phyloP scores from a whole-genome alignment of 176 grass and related monocot species.

The Tuctoria greenei region DNA sequence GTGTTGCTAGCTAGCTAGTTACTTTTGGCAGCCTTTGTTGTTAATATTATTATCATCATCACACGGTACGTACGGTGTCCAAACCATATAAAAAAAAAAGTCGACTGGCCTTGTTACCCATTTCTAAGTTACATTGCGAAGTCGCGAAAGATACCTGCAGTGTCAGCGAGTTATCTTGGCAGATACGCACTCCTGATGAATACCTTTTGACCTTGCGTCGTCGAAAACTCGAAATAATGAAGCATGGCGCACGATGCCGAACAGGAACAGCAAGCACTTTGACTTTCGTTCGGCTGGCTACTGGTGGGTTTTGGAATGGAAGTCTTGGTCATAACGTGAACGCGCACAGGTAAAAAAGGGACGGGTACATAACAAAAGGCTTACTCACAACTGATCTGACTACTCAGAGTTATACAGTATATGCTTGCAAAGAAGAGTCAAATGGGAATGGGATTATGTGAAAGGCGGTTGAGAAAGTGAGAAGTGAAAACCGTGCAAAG shows the following conservation, averaged over 20 bases:
- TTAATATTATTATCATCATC: no score
- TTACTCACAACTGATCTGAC: neutral
- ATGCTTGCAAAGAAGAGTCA: neutral
- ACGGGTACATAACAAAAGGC: slow-evolving; percentile 24
- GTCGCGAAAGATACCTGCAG: neutral
- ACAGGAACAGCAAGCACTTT: neutral
- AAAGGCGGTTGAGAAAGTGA: no score
- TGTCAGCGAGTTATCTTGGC: neutral
- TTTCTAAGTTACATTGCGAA: neutral
- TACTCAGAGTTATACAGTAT: neutral
- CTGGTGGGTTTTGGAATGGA: slow-evolving; percentile 15
- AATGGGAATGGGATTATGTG: neutral
- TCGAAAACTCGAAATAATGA: neutral
- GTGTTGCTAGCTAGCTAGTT: no score
- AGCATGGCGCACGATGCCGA: neutral
- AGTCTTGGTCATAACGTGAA: slow-evolving; percentile 8
- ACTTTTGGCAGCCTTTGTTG: no score
- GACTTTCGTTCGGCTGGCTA: slow-evolving; percentile 1
- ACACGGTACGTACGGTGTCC: neutral
- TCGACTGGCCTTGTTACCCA: neutral
- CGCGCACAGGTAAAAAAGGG: slow-evolving; percentile 19
- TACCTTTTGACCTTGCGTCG: neutral
- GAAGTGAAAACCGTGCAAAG: no score
- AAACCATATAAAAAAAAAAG: neutral
- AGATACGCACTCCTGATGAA: neutral